Base-by-base conservation (phyloP, 306 rosid species). In the Cicer pinnatifidum region DNA sequence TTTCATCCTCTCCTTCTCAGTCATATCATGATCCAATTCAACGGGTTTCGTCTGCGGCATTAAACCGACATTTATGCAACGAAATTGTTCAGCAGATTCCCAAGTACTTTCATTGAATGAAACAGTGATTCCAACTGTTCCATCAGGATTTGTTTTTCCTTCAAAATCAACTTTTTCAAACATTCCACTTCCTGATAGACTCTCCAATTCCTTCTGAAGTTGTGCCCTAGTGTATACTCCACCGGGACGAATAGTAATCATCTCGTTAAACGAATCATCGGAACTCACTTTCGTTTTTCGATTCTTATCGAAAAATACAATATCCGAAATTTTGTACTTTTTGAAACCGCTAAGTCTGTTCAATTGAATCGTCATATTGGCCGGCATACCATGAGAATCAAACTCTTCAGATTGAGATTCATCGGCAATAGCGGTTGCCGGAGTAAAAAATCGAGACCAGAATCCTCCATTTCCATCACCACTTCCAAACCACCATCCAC, bases 111-210 rank as follows among this genome's bases (percentile, higher is more conserved):
- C 99, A 0, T 86, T 83, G 78, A 89, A 94, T 0, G 89, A 81
- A 11, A 94, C 86, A 1, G 87, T 91, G 4, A 94, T 70, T 0
- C 80, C 91, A 0, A 94, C 11, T 1, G 90, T 81, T 13, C 99
- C 99, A 58, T 94, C 97, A 0, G 97, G 47, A n/a, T 90, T 91
- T 4, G 99, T 89, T 64, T 89, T 91, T 57, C 96, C 97, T 70
- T 94, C 97, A 83, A 94, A 54, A 65, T 94, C 96, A 7, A 94
- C 99, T 84, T 91, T 94, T 86, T 91, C 97, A 73, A 94, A 94
- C 99, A 94, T 94, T 46, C 99, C 99, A 48, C 96, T 91, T n/a
- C 88, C 85, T 3, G 91, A 91, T 0, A 94, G 83, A 15, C 82
- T 73, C 53, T 94, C 99, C 1, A 94, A 87, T 87, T 94, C 97